Evolutionary conservation across 1,284 basidiomycete species (phyloP).

Genomic region (Schizophyllum amplum): DNA sequence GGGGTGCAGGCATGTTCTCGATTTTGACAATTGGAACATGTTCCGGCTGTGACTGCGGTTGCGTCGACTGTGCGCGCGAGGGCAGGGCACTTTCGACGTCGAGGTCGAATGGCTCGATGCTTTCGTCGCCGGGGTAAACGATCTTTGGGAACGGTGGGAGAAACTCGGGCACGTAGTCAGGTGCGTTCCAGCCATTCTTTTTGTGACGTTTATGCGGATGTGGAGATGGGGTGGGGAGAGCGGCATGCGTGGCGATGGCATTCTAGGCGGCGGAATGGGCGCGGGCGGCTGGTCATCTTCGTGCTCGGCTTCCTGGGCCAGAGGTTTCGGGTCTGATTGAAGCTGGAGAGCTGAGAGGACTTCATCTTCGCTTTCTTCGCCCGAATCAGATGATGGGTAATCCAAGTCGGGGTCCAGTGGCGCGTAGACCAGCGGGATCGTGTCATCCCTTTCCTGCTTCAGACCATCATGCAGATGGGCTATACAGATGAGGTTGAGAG

Average conservation of each 20-base stretch:
- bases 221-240: constrained; percentile 37
- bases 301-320: constrained; percentile 14
- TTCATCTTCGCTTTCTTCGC: constrained; percentile 26
- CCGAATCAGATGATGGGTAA: constrained; percentile 25
- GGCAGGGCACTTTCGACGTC: not conserved
- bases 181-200: constrained; percentile 47
- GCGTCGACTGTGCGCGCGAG: not conserved
- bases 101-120: constrained; percentile 18
- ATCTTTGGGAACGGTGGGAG: constrained; percentile 53
- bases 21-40: constrained; percentile 9
- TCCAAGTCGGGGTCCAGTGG: constrained; percentile 30
- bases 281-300: constrained; percentile 25
- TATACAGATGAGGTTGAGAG: constrained; percentile 24
- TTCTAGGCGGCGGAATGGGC: constrained; percentile 26
- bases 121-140: constrained; percentile 26
- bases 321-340: not conserved
- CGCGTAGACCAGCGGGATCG: constrained; percentile 46
- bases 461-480: constrained; percentile 57
- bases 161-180: constrained; percentile 54
- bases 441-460: constrained; percentile 42
- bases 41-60: too few relatives aligned
- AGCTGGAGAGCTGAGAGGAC: constrained; percentile 6
- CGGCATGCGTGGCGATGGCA: constrained; percentile 51
- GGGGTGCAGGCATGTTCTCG: constrained; percentile 22
- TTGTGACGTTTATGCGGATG: constrained; percentile 44